Base-by-base conservation (phyloP, 306 rosid genomes). In the Gillenia trifoliata region DNA sequence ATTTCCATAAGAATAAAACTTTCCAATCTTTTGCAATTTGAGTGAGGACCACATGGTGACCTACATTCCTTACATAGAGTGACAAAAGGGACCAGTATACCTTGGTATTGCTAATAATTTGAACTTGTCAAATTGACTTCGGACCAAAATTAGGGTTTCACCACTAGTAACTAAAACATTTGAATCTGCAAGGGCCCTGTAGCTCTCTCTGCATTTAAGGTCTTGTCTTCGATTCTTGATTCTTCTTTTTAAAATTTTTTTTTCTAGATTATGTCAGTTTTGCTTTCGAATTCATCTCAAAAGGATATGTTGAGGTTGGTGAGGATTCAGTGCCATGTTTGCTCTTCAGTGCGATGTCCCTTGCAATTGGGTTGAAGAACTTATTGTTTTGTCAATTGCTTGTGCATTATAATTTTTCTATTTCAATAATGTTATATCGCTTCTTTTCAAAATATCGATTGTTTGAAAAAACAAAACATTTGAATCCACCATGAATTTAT, bases 41-140 rank as follows among this genome's bases (percentile, higher is more conserved):
- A 74, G 75, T 23, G 25, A 57, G 83, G 75, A 73, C 83, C 74
- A 33, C 78, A 16, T 22, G 47, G 10, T 66, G 73, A 56, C 68
- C 68, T 57, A 17, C 25, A 40, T 66, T 67, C 65, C 74, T 31
- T 60, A 3, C 20, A 1, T 71, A 23, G 64, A 71, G 52, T 29
- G 65, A 41, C 17, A 34, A 11, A 23, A 22, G 36, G 64, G 75
- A 56, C 26, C 75, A 36, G 33, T 31, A n/a, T n/a, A 3, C 66
- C 22, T 34, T 33, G 50, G 23, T 54, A 52, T 22, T 56, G 36
- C 26, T 56, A 4, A 22, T 16, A 12, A 36, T 71, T 56, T 56
- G 66, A 28, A n/a, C 52, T 36, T 23, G 23, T 45, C 26, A 50
- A 70, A 50, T 69, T 50, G 22, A 30, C 30, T 50, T 31, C 22